These are phyloP conservation scores for Jaenimonas drosophilae DNA, from an alignment of 208 protist species.

Conservation along the genomic window DNA sequence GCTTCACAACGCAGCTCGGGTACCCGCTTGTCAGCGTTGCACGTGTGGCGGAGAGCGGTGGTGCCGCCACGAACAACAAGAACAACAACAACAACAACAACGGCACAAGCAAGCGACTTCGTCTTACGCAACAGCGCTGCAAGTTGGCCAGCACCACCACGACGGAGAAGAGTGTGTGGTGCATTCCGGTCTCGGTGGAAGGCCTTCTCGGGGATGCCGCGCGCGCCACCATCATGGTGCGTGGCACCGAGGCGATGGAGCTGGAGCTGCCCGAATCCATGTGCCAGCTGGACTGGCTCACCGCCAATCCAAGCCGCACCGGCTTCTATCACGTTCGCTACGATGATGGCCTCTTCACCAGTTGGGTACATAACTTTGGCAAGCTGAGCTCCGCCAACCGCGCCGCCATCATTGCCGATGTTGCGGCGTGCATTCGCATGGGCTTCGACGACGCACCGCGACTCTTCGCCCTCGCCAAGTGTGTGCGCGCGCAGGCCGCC, in stretches of 20 bases:
- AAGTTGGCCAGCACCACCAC: conserved; percentile 3
- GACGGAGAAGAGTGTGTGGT: conserved; percentile 32
- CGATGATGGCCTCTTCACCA: conserved; percentile 45
- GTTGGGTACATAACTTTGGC: conserved; percentile 31
- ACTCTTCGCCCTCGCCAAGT: conserved; percentile 19
- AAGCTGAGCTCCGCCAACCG: conserved; percentile 34
- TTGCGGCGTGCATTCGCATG: conserved; percentile 54
- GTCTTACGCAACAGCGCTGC: not conserved
- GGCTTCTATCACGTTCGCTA: conserved; percentile 86
- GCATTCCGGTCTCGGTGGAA: conserved; percentile 58
- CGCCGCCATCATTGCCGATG: conserved; percentile 63
- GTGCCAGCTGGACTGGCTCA: conserved; percentile 25
- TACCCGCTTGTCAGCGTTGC: conserved; percentile 87
- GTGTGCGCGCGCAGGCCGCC: conserved; percentile 27
- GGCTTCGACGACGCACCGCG: conserved; percentile 56
- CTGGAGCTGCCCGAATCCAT: conserved; percentile 33
- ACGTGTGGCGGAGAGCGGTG: not conserved
- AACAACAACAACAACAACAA: not conserved
- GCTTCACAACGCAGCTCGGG: conserved; percentile 90
- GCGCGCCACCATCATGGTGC: conserved; percentile 39
- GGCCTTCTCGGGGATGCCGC: conserved; percentile 14
- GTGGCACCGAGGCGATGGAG: conserved; percentile 20
- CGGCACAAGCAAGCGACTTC: not conserved
- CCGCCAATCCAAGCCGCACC: conserved; percentile 54
- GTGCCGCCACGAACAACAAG: not conserved